These are phyloP conservation scores for Trametes sp. DNA, from an alignment of 1,284 basidiomycete genomes.

Conservation along the genomic window DNA sequence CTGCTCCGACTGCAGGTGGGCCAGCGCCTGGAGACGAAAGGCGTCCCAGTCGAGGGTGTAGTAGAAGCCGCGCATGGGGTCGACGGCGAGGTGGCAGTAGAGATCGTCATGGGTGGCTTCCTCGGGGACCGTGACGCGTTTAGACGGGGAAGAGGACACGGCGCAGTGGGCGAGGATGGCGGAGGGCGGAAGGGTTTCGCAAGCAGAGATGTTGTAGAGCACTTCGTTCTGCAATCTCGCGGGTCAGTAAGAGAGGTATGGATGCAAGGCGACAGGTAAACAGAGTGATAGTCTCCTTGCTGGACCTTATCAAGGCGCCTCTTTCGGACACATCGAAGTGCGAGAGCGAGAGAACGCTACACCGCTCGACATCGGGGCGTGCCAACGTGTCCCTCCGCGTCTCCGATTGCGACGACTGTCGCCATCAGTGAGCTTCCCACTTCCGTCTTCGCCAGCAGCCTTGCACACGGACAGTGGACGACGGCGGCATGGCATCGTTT, in stretches of 20 bases:
- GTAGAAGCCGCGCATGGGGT: conserved; percentile 65
- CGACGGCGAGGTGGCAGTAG: conserved; percentile 63
- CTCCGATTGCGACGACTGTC: too few species aligned
- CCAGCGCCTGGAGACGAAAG: conserved; percentile 52
- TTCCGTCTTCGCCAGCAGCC: too few species aligned
- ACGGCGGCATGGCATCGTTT: too few species aligned
- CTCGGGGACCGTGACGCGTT: conserved; percentile 9
- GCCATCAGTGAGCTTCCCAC: too few species aligned
- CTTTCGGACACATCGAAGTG: too few species aligned
- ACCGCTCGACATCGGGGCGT: too few species aligned
- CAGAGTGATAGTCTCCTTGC: too few species aligned
- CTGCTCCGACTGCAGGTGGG: conserved; percentile 22
- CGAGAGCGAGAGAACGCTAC: too few species aligned
- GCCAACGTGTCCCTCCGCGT: too few species aligned
- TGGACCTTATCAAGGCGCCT: too few species aligned
- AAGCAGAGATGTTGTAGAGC: conserved; percentile 64
- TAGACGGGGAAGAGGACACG: conserved; percentile 44
- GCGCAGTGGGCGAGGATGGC: conserved; percentile 60
- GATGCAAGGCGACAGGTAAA: too few species aligned
- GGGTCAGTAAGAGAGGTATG: conserved; percentile 16
- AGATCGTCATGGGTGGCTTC: conserved; percentile 46
- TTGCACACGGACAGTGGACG: too few species aligned
- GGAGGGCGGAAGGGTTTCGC: conserved; percentile 55
- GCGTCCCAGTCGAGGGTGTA: conserved; percentile 67
- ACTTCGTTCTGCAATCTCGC: conserved; percentile 64